Base-by-base conservation (phyloP, 2,329 filamentous ascomycete species). In the Monilinia laxa region DNA sequence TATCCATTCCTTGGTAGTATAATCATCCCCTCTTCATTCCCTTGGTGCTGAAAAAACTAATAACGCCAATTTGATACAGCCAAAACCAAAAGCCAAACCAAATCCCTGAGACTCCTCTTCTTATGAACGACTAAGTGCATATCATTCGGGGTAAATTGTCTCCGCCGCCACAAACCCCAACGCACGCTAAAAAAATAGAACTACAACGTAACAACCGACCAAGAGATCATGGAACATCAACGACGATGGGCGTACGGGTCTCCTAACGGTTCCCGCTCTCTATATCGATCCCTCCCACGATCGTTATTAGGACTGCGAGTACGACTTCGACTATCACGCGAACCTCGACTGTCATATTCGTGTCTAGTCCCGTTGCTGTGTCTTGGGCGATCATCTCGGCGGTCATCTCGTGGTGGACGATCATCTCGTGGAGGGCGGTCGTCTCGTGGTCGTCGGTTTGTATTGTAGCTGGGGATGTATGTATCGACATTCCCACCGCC, bases 381-480 rank as follows among this genome's bases (percentile, higher is more conserved):
- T 71, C 72, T 68, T 58, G 75, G 71, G 20, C 63, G 52, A 57
- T 64, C 60, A 12, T 60, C 57, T 65, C 75, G 72, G 62, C 77
- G 76, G 62, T 77, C 76, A 49, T 79, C 78, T 68, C 78, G 69
- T 25, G 75, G 73, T 42, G 77, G 75, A 3, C 80, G 74, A 20
- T 82, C 80, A 12, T 81, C 79, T 59, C 79, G 74, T 4, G 76
- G 75, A 40, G 62, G 64, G 14, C 71, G 67, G n/a, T 70, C 67
- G 31, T 70, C 72, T 28, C 66, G 76, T 45, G 74, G 68, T 28
- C 71, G 73, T 23, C 74, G 74, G 25, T 80, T 80, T 4, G 76
- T 72, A 25, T 78, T 75, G 62, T 84, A 83, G 54, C 77, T 79
- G 12, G 82, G 82, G 28, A 84, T 82, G 69, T 84, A 84, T 0